phyloP scores from a whole-genome alignment of 768 basidiomycete species.

The Termitomyces eurrhizus region DNA sequence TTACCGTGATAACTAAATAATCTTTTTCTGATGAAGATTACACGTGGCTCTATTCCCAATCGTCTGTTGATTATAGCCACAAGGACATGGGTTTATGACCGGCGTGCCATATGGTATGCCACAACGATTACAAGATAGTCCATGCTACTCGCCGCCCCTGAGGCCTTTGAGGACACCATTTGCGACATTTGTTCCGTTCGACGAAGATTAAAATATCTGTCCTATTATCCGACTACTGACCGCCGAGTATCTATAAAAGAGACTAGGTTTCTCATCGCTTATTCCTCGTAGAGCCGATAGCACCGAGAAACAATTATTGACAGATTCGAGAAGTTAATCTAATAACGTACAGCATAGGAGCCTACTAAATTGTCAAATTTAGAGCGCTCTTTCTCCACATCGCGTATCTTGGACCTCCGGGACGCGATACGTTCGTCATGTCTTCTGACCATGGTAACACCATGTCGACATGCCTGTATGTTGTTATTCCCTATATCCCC shows the following conservation, averaged over 20 bases:
- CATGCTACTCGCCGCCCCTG: neutral
- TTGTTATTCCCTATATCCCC: neutral
- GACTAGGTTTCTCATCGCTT: constrained; percentile 4
- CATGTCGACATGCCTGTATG: neutral
- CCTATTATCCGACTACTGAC: constrained; percentile 11
- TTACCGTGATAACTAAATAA: neutral
- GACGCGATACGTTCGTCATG: neutral
- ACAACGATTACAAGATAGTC: neutral
- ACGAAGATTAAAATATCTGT: neutral
- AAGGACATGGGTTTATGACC: too few species aligned
- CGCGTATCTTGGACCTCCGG: neutral
- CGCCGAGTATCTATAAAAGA: constrained; percentile 7
- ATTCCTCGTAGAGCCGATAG: neutral
- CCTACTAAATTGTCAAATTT: neutral
- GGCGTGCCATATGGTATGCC: neutral
- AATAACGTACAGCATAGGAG: neutral
- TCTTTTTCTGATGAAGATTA: neutral
- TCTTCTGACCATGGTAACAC: constrained; percentile 6
- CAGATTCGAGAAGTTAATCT: neutral
- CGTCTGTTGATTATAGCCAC: neutral
- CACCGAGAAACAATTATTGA: constrained; percentile 1
- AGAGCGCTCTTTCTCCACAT: neutral
- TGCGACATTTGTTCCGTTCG: neutral
- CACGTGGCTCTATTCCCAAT: neutral
- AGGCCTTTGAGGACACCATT: neutral